Evolutionary conservation across 306 rosid genomes (phyloP), one percentile per base, ranked within the genome.

Genomic region (Herpetospermum pedunculosum): DNA sequence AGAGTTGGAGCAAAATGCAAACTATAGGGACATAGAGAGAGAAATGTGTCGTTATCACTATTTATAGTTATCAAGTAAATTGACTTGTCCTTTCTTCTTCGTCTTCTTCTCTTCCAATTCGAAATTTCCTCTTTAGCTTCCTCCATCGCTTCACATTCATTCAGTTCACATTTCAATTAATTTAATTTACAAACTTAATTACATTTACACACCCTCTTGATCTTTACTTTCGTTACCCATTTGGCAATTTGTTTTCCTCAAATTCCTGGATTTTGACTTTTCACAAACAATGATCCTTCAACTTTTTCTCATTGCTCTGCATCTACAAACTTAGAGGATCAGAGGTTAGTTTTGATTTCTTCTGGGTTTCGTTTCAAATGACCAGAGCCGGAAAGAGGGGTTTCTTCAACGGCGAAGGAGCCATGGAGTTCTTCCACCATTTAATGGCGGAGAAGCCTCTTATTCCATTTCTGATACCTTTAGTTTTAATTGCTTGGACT

Each of bases 401-500:
- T 26, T 46, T 70, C 64, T 83, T 83, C 23, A 41, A 52, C 58
- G 47, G 79, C 75, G 92, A 84, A 73, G 91, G 85, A 44, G 88
- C 82, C 1, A 29, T 81, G 55, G 85, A 88, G 74, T 89, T 88
- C 65, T 83, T 79, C 70, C 83, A 83, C 67, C 80, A 79, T 78
- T 76, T 89, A 23, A 54, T 75, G 70, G 76, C 48, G 38, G 91
- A 88, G 81, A 91, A 84, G 88, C 95, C 96, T 70, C 23, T 52
- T 35, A 78, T 94, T 70, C 87, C 87, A 6, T 75, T 80, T 78
- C 78, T 91, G 72, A 32, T 94, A 75, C 95, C 95, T 75, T 50
- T 89, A 60, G 49, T 89, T 82, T 77, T 94, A 79, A 29, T 87
- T 78, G 92, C 84, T 84, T 94, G 92, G 91, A 84, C 64, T 67